Conservation (phyloP, 1,284 basidiomycete species). For the Cryptococcus wingfieldii region DNA sequence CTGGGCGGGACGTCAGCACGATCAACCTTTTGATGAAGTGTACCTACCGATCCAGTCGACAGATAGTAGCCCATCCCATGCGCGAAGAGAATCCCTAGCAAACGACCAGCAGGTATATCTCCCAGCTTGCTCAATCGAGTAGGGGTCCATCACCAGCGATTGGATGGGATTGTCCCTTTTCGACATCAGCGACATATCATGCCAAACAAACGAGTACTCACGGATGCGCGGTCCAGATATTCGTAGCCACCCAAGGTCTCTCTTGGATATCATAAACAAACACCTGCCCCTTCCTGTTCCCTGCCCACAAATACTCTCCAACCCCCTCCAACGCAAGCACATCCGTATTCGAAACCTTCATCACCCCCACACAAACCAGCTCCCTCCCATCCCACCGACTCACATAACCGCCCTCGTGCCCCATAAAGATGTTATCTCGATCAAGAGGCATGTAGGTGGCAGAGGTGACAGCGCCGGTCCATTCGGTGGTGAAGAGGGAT, state of each 20-base stretch:
- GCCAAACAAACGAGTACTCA: conserved; percentile 18
- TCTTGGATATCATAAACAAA: conserved; percentile 69
- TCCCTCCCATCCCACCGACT: conserved; percentile 62
- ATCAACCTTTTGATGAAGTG: background rate
- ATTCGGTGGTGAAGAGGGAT: conserved; percentile 54
- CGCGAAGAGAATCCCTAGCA: conserved; percentile 70
- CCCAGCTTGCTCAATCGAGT: conserved; percentile 57
- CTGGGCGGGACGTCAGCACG: conserved; percentile 48
- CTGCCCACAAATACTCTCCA: conserved; percentile 76
- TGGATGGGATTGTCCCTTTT: conserved; percentile 66
- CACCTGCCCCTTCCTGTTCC: conserved; percentile 73
- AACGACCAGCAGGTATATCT: conserved; percentile 70
- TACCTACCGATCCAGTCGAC: conserved; percentile 76
- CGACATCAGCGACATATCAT: background rate
- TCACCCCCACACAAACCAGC: conserved; percentile 33
- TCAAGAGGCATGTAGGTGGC: conserved; percentile 70
- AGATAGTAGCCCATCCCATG: conserved; percentile 88
- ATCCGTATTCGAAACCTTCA: conserved; percentile 75
- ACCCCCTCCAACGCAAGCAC: conserved; percentile 76
- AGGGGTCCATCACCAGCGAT: conserved; percentile 66
- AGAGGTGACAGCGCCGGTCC: conserved; percentile 69
- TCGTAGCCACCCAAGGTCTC: conserved; percentile 78
- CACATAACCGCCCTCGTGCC: conserved; percentile 86
- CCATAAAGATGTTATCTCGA: conserved; percentile 71
- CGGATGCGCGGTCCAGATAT: conserved; percentile 81